Base-by-base conservation (phyloP, 2,329 filamentous ascomycete species). In the Penicillium sp. region DNA sequence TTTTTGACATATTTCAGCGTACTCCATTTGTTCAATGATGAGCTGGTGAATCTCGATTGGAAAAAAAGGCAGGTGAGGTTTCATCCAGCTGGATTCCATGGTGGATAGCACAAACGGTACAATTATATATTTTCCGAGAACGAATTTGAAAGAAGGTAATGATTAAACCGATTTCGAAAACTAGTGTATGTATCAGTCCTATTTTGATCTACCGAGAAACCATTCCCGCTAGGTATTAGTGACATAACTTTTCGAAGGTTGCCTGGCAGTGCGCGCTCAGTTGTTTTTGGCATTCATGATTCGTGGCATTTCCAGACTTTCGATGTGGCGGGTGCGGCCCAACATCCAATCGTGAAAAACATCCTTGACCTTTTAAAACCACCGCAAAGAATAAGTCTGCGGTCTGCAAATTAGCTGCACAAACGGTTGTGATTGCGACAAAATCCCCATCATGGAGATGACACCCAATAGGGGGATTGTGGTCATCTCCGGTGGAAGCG, bases 401-500 rank as follows among this genome's bases (percentile, higher is more conserved):
- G 6, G 0, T 13, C 16, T 20, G 10, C 16, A 11, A 38, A 10
- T 38, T 20, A 22, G 18, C 18, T 1, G 35, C 20, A 22, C 16
- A 20, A 11, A 38, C 35, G 7, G 2, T n/a, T 38, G 35, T 22
- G 35, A 20, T 20, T 20, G 10, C 4, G 35, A 38, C 18, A 38
- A 4, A 2, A 25, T 13, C 18, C 30, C 36, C 24, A n/a, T 36
- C 28, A 58, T 55, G 58, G 28, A 46, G 7, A 46, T 46, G 11
- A 46, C 50, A 2, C 47, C 61, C 2, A 72, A 71, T 38, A 62
- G 71, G 54, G 86, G 86, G 53, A 86, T 95, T 51, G 89, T 92
- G 20, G 87, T 96, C 45, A 94, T 96, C 71, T 95, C 91, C 0
- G 91, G 91, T 35, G 92, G 92, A 47, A 96, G 90, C 61, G 92